Base-by-base conservation (phyloP, 768 basidiomycete species). In the Rossbeevera mucosa region DNA sequence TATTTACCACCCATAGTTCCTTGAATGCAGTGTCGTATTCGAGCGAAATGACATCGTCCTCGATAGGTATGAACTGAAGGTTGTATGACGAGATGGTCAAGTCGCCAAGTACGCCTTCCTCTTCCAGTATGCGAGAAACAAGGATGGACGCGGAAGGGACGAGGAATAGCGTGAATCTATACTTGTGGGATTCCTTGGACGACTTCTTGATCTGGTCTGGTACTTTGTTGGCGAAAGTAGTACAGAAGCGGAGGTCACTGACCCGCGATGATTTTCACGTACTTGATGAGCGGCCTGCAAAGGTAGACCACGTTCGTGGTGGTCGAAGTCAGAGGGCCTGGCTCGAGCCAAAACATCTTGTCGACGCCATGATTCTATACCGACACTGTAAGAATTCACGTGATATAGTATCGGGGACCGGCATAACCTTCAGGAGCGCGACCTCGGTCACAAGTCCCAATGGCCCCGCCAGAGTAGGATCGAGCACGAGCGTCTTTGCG, bases 311-410 rank as follows among this genome's bases (percentile, higher is more conserved):
- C 83, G 61, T 94, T 94, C 29, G 88, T 80, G 6, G 94, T 94
- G 3, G 83, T 79, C 3, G 91, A 87, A 12, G 82, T 78, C 43
- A 98, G 72, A 8, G 91, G 85, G 16, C 94, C 94, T 11, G 86
- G 70, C 71, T 98, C 96, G 21, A 99, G 82, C 95, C 96, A 99
- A 73, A 94, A 96, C 91, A 99, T 95, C 76, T 96, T 96, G 74
- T 97, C 94, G 3, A 99, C 92, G 5, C 93, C 94, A 83, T 98
- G 94, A 65, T 98, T 90, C 95, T 98, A 59, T 50, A n/a, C 31
- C 21, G 24, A 51, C 26, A 26, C 7, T 64, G 24, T n/a, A n/a
- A 59, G 31, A 30, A 52, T 51, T 28, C 43, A n/a, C 48, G 49
- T 12, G 47, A 40, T 2, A 38, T 14, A n/a, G 25, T 29, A 26